These are phyloP conservation scores for Sporothrix phasma DNA, from an alignment of 2,329 filamentous ascomycete genomes.

Conservation along the genomic window DNA sequence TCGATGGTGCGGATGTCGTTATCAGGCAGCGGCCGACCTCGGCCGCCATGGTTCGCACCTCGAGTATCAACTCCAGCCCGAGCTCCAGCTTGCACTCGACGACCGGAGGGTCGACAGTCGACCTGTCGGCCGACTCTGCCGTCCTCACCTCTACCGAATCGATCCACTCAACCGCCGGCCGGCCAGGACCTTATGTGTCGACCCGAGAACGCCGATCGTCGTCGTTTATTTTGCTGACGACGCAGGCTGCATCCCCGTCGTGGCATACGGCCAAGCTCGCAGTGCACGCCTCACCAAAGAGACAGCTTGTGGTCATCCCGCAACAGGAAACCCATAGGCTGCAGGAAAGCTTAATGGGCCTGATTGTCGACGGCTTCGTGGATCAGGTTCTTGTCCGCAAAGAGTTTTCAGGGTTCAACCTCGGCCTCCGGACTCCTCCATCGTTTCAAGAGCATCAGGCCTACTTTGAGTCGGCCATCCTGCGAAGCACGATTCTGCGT, in stretches of 20 bases:
- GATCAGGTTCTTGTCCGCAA: slow-evolving; percentile 80
- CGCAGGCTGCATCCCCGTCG: slow-evolving; percentile 49
- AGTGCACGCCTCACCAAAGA: slow-evolving; percentile 50
- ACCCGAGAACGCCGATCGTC: slow-evolving; percentile 68
- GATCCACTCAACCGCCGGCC: slow-evolving; percentile 24
- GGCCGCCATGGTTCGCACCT: slow-evolving; percentile 59
- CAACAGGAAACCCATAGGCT: slow-evolving; percentile 56
- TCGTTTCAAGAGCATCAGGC: slow-evolving; percentile 92
- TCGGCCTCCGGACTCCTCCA: slow-evolving; percentile 81
- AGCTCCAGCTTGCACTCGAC: slow-evolving; percentile 16
- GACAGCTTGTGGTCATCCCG: slow-evolving; percentile 31
- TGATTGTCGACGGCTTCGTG: slow-evolving; percentile 70
- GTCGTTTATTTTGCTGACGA: slow-evolving; percentile 81
- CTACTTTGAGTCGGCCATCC: slow-evolving; percentile 84
- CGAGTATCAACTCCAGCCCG: slow-evolving; percentile 32
- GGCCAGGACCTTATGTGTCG: background rate
- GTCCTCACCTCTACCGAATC: slow-evolving; percentile 33
- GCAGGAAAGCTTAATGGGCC: slow-evolving; percentile 64
- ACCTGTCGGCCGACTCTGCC: slow-evolving; percentile 6
- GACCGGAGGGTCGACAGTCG: slow-evolving; percentile 6
- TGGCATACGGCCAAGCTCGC: slow-evolving; percentile 54
- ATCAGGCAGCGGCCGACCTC: slow-evolving; percentile 62
- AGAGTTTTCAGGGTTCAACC: slow-evolving; percentile 78
- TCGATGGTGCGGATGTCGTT: slow-evolving; percentile 77
- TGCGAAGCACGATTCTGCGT: slow-evolving; percentile 63